These are phyloP conservation scores for Suhomyces sp. DNA, from an alignment of 805 yeast genomes.

Conservation along the genomic window DNA sequence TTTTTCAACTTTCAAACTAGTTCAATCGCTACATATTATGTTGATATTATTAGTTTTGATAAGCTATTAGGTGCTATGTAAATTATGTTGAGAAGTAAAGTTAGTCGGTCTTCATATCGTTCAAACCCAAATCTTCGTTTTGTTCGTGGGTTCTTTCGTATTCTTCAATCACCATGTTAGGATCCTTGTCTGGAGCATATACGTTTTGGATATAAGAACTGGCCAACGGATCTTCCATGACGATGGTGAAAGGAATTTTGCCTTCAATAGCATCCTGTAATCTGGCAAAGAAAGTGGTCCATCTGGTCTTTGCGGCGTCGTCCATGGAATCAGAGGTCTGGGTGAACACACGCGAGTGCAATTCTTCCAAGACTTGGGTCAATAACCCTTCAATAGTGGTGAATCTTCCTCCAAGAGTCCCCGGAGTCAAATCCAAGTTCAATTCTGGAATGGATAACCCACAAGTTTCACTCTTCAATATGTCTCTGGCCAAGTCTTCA, in stretches of 20 bases:
- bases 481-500: conserved; percentile 91
- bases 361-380: conserved; percentile 84
- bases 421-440: conserved; percentile 85
- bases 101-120: conserved; percentile 43
- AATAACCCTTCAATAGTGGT: conserved; percentile 94
- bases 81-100: neutral
- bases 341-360: conserved; percentile 77
- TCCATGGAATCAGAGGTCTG: conserved; percentile 93
- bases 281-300: conserved; percentile 75
- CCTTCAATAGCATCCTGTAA: conserved; percentile 81
- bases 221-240: conserved; percentile 93
- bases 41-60: too few relatives aligned
- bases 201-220: conserved; percentile 94
- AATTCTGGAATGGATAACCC: conserved; percentile 83
- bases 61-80: neutral
- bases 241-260: conserved; percentile 72
- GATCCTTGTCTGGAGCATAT: conserved; percentile 98
- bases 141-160: conserved; percentile 85
- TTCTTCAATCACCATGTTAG: conserved; percentile 89
- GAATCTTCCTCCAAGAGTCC: conserved; percentile 97
- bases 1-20: too few relatives aligned
- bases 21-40: too few relatives aligned
- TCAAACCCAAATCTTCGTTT: conserved; percentile 87
- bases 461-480: conserved; percentile 92
- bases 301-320: conserved; percentile 66